Base-by-base conservation (phyloP, 345 rosid genomes). In the Arabis hirsuta region DNA sequence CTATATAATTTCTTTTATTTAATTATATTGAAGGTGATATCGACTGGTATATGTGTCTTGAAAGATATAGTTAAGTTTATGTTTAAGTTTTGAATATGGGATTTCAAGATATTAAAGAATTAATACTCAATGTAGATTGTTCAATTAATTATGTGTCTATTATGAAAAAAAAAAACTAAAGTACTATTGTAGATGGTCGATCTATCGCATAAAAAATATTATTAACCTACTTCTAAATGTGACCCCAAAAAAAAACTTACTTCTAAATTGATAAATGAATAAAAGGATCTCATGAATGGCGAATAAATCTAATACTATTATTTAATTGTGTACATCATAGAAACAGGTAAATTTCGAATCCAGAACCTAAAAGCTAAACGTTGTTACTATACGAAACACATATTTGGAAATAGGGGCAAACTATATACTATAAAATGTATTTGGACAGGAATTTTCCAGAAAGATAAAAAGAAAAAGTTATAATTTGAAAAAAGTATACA, bases 381-480 rank as follows among this genome's bases (percentile, higher is more conserved):
- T 51, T 58, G 67, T 13, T 65, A 29, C 24, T 42, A 31, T 52
- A 52, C 11, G 65, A 39, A 74, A 58, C 62, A 74, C 48, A 58
- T 43, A 27, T 58, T 59, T 58, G 20, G 32, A 32, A 41, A 51
- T 44, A 13, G 26, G 3, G 29, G 20, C 1, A 16, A 59, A 45
- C 34, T 14, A 48, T 39, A 24, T 60, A 54, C 46, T 51, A 36
- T 53, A 48, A 67, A 53, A 52, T 68, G 52, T 45, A 36, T 68
- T 36, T 45, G 42, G 73, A 61, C 56, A 75, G 24, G 51, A 75
- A 44, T 75, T 61, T 60, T 61, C 38, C 44, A 9, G 32, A 68
- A 45, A 68, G 58, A 14, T 48, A 52, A 51, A 72, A 34, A 38
- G 58, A 53, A 54, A 55, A 61, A 68, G 60, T 38, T 26, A 20